phyloP scores from a whole-genome alignment of 148 eudicot species.

The Tetragonia tetragonoides region DNA sequence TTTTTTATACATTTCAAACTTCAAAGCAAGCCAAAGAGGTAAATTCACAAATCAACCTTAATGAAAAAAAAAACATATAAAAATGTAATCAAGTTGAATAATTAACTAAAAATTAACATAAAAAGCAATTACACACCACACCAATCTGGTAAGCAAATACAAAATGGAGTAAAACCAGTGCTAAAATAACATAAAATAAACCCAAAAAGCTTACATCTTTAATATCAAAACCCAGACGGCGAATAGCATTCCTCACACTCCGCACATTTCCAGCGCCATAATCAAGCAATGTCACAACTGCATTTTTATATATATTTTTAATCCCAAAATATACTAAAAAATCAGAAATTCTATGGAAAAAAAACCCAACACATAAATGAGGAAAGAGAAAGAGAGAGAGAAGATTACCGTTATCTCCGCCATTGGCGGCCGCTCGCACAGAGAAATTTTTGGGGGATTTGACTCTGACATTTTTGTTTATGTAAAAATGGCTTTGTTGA shows the following conservation, averaged over 20 bases:
- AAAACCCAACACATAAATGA: too few relatives aligned
- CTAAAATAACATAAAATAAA: neutral
- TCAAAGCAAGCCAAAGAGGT: neutral
- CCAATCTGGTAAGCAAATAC: too few relatives aligned
- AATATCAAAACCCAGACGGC: constrained; percentile 63
- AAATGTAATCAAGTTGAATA: neutral
- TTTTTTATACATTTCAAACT: neutral
- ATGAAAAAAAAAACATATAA: neutral
- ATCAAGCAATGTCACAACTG: constrained; percentile 91
- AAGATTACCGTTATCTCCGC: constrained; percentile 45
- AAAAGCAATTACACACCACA: neutral
- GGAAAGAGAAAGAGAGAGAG: neutral
- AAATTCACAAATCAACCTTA: neutral
- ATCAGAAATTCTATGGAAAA: neutral
- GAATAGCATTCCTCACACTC: constrained; percentile 84
- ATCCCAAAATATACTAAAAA: neutral
- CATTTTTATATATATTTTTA: neutral
- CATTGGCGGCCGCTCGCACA: constrained; percentile 44
- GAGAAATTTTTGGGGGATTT: constrained; percentile 35
- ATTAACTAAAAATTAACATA: too few relatives aligned
- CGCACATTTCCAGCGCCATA: constrained; percentile 98
- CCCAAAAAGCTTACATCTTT: constrained; percentile 48
- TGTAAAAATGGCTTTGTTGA: neutral
- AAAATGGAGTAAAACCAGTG: neutral
- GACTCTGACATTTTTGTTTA: constrained; percentile 15